Conservation (phyloP, 345 rosid species). For the Linum usitatissimum region DNA sequence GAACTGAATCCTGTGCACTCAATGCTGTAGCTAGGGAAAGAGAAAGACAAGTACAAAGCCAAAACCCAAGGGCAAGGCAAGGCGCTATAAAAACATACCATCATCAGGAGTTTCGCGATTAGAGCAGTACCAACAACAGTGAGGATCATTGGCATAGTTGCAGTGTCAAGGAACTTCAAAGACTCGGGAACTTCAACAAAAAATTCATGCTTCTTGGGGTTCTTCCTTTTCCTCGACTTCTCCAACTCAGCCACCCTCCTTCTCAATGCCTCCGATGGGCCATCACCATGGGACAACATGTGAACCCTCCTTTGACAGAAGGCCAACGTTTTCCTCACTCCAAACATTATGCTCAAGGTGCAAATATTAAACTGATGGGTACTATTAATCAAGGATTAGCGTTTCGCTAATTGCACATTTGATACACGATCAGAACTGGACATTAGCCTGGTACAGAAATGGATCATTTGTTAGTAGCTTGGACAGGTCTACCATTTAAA, state of each 20-base stretch:
- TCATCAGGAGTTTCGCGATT: conserved; percentile 72
- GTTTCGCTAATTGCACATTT: too few relatives aligned
- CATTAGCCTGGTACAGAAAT: too few relatives aligned
- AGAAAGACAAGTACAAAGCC: background rate
- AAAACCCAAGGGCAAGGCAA: background rate
- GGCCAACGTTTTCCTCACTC: conserved; percentile 23
- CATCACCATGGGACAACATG: conserved; percentile 22
- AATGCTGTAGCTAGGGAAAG: too few relatives aligned
- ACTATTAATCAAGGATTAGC: background rate
- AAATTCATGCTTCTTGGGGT: conserved; percentile 36
- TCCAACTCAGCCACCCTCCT: conserved; percentile 40
- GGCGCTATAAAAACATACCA: conserved; percentile 28
- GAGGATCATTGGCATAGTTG: conserved; percentile 66
- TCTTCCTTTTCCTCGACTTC: conserved; percentile 38
- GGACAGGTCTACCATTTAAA: too few relatives aligned
- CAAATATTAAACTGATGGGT: background rate
- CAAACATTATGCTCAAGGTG: conserved; percentile 22
- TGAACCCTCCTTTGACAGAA: conserved; percentile 34
- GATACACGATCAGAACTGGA: too few relatives aligned
- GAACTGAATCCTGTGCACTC: too few relatives aligned
- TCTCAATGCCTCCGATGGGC: conserved; percentile 51
- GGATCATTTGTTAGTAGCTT: too few relatives aligned
- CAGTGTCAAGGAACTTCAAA: conserved; percentile 52
- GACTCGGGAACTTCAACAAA: conserved; percentile 81
- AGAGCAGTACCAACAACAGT: conserved; percentile 56